A percentile compares a stretch with the other conserved stretches of the same genome.
These are phyloP conservation scores for Xylariaceae sp. DNA, from an alignment of 2,329 filamentous ascomycete species.

Conservation along the genomic window DNA sequence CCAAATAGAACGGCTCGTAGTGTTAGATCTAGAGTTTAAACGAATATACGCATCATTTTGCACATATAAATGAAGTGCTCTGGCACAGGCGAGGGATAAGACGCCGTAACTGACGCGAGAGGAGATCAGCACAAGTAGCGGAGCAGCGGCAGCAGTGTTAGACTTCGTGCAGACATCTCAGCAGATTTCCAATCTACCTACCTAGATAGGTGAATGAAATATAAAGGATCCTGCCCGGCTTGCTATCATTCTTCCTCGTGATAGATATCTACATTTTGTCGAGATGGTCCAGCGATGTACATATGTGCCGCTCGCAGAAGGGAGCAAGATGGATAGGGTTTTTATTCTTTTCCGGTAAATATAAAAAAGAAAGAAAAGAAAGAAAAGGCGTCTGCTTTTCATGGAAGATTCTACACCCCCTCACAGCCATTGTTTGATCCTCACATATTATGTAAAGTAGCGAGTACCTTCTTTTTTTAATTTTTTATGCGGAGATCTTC, in stretches of 20 bases:
- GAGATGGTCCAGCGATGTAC: background rate
- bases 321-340: background rate
- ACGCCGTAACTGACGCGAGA: too few relatives aligned
- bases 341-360: background rate
- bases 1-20: too few relatives aligned
- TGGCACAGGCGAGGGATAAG: too few relatives aligned
- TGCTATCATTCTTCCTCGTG: background rate
- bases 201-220: constrained; percentile 1
- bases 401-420: constrained; percentile 1
- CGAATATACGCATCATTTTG: too few relatives aligned
- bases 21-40: too few relatives aligned
- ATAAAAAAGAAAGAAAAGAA: too few relatives aligned
- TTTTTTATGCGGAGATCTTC: constrained; percentile 61
- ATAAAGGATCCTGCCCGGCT: background rate
- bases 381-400: background rate
- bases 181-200: constrained; percentile 4
- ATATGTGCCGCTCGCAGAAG: background rate
- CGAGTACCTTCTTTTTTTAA: background rate
- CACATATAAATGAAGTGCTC: too few relatives aligned
- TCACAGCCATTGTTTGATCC: background rate
- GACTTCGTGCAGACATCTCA: background rate
- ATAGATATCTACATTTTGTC: background rate
- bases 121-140: background rate
- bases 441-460: background rate
- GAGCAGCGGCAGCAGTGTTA: too few relatives aligned